Base-by-base conservation (phyloP, 441 rosid genomes). In the Melastoma candidum region DNA sequence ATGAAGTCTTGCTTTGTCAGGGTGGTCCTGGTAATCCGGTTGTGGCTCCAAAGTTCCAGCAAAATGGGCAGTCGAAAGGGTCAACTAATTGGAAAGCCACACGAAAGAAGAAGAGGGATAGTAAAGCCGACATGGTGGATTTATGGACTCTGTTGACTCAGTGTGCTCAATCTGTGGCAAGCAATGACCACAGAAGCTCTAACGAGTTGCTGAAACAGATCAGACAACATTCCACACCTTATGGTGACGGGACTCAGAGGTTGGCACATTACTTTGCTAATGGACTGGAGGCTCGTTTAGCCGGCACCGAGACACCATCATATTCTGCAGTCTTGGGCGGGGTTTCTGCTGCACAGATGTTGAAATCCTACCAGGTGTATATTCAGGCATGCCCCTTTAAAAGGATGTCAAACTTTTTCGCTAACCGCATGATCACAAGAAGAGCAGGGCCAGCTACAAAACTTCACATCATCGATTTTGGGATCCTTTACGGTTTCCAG, bases 401-500 rank as follows among this genome's bases (percentile, higher is more conserved):
- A 54, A 77, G 71, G 55, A 84, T 88, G 95, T 77, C 86, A 11
- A 71, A 67, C 63, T 74, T 74, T 70, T 69, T 77, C n/a, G 74
- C 95, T 3, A 88, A 79, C 69, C 68, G 64, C 44, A 79, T 78
- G 27, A 84, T 93, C 53, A 1, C 61, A 59, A 71, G 77, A 49
- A 66, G 65, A n/a, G 75, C 90, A 11, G 70, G 74, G 57, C 77
- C 74, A 45, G 80, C 84, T 36, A 70, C 74, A 0, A 76, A 74
- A 22, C 71, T 93, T 5, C 97, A 86, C 67, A 80, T 93, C 29
- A 73, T 93, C 48, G 95, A 93, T 67, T 85, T 93, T 14, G 98
- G 98, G 25, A 75, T 88, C 54, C 79, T 75, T 49, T 93, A 93
- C 56, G 98, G 98, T 22, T 93, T 84, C 59, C 98, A 93, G 43